Base-by-base conservation (phyloP, 495 filamentous ascomycete genomes). In the Lichenothelia convexa region DNA sequence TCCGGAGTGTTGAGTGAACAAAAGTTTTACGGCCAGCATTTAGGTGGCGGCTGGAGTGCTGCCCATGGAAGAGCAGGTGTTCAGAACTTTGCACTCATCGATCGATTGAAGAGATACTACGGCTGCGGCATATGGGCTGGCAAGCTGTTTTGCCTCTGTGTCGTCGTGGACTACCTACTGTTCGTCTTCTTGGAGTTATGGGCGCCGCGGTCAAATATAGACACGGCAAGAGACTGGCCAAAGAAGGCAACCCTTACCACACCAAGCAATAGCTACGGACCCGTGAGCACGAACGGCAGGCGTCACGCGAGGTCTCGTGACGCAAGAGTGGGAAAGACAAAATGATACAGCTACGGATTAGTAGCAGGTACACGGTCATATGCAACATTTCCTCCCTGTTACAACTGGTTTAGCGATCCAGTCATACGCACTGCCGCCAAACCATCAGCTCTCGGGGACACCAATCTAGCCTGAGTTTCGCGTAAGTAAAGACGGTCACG, bases 71-170 rank as follows among this genome's bases (percentile, higher is more conserved):
- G 80, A 26, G 75, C 78, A 1, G 72, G 74, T 18, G 70, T 73
- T 15, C 76, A 79, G 45, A 85, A 78, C 53, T 91, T 89, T 56
- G 81, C 83, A 1, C 67, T 97, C 18, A 93, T 97, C 46, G 89
- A 97, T 50, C 69, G 89, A 15, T 54, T 97, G 17, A 97, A 97
- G 56, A 60, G 86, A 18, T 95, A 97, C 49, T 97, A 95, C 49
- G 89, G 89, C n/a, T 97, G 89, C 49, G 89, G 89, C n/a, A 84
- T 95, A 26, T 97, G 89, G 89, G 89, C 89, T 7, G 89, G 89
- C 5, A 97, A 97, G 57, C 57, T 97, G 17, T 97, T 97, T 50
- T 93, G 86, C 46, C 57, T 97, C 2, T 94, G 85, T 41, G 86
- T 87, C 12, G 74, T 94, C 42, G 78, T 97, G 31, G 89, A 97